Percentiles rank a stretch among this genome's conserved stretches.
phyloP scores from a whole-genome alignment of 805 yeast species.

The Nakazawaea wyomingensis region DNA sequence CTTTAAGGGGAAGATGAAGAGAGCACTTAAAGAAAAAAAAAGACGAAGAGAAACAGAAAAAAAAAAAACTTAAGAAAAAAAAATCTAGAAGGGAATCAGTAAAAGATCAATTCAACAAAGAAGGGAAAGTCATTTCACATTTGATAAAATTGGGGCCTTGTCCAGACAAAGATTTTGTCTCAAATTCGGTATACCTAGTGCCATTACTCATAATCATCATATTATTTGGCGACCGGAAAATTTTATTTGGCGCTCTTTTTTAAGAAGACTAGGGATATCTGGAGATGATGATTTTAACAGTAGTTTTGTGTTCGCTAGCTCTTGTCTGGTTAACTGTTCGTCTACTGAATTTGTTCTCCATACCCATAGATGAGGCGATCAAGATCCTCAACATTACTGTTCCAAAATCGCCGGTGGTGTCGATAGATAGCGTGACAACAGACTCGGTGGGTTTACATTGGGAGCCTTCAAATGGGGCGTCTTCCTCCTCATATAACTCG shows the following conservation, averaged over 20 bases:
- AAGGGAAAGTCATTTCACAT: not conserved
- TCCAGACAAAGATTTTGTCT: no score
- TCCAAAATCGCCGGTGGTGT: slow-evolving; percentile 50
- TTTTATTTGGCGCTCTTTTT: not conserved
- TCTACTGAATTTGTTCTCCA: slow-evolving; percentile 20
- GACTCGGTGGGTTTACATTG: slow-evolving; percentile 48
- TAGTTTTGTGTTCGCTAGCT: slow-evolving; percentile 8
- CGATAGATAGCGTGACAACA: slow-evolving; percentile 47
- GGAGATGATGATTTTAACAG: slow-evolving; percentile 5
- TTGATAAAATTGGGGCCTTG: no score
- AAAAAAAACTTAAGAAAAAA: not conserved
- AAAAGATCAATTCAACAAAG: not conserved
- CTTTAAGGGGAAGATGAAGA: not conserved
- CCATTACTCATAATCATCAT: no score
- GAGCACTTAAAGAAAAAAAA: no score
- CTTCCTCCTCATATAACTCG: no score
- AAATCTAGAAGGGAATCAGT: not conserved
- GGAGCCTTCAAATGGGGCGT: slow-evolving; percentile 28
- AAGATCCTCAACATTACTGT: slow-evolving; percentile 44
- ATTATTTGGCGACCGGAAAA: not conserved
- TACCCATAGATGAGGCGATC: slow-evolving; percentile 44
- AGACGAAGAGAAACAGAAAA: not conserved
- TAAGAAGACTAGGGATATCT: no score
- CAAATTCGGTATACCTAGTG: not conserved
- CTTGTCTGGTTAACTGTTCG: slow-evolving; percentile 26